Percentiles rank a stretch among this genome's conserved stretches.
These are phyloP conservation scores for Populus tomentosa DNA, from an alignment of 441 rosid genomes.

Conservation along the genomic window DNA sequence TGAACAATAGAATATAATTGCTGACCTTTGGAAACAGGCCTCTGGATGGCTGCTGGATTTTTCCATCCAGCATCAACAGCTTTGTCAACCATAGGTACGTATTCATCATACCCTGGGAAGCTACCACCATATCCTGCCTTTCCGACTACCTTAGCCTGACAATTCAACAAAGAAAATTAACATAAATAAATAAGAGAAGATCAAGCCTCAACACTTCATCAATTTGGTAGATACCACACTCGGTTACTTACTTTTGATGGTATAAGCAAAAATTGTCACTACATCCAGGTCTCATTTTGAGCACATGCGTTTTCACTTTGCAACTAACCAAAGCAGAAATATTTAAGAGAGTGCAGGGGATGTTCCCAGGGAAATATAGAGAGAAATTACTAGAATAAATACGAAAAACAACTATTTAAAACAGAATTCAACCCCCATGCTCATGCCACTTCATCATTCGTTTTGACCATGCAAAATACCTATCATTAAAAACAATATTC, in stretches of 20 bases:
- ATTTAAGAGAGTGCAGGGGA: neutral
- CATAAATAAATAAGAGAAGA: neutral
- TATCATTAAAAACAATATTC: too few species aligned
- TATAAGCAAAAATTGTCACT: neutral
- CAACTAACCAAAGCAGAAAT: neutral
- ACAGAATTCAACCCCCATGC: neutral
- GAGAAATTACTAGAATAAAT: neutral
- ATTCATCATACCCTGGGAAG: slow-evolving; percentile 91
- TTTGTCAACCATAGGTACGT: slow-evolving; percentile 98
- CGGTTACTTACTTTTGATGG: neutral
- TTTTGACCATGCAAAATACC: neutral
- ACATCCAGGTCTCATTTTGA: neutral
- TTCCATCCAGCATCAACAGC: slow-evolving; percentile 89
- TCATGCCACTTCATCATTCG: neutral
- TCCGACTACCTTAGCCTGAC: slow-evolving; percentile 71
- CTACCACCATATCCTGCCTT: slow-evolving; percentile 59
- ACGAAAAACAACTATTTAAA: too few species aligned
- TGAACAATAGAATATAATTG: neutral
- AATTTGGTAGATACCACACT: neutral
- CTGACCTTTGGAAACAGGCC: slow-evolving; percentile 65
- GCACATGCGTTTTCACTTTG: neutral
- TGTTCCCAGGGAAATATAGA: neutral
- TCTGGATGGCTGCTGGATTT: slow-evolving; percentile 50
- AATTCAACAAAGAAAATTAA: slow-evolving; percentile 17
- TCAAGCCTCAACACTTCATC: neutral